Percentiles rank a stretch among this genome's conserved stretches.
Conservation (phyloP, 2,329 filamentous ascomycete genomes). For the Fusarium subtropicale region DNA sequence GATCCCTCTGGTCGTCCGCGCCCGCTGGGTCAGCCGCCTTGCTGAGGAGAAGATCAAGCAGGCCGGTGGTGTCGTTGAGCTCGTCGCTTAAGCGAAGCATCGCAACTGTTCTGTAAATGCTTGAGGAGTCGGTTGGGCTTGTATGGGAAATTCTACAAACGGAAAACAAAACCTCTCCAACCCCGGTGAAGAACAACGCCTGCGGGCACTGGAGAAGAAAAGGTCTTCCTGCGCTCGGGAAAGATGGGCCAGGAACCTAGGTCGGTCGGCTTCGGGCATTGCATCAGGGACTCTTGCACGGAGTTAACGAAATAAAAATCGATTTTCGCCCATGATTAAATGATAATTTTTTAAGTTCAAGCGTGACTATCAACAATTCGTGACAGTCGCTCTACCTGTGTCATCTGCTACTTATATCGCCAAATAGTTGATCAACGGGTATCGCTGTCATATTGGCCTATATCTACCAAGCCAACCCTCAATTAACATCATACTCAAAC, state of each 20-base stretch:
- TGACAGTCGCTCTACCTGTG: neutral
- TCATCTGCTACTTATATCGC: neutral
- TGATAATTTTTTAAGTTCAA: slow-evolving; percentile 3
- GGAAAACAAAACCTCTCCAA: slow-evolving; percentile 45
- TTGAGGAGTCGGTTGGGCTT: slow-evolving; percentile 49
- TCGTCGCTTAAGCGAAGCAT: slow-evolving; percentile 76
- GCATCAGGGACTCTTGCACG: slow-evolving; percentile 57
- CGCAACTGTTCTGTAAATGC: slow-evolving; percentile 32
- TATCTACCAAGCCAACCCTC: slow-evolving; percentile 28
- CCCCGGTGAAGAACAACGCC: slow-evolving; percentile 33
- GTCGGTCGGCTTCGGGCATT: slow-evolving; percentile 57
- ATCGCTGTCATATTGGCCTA: slow-evolving; percentile 33
- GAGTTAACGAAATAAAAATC: slow-evolving; percentile 57
- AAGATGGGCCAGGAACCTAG: slow-evolving; percentile 45
- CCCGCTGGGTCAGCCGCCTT: slow-evolving; percentile 93
- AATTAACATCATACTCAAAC: slow-evolving; percentile 26
- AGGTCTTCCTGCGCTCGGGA: slow-evolving; percentile 41
- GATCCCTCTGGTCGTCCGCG: slow-evolving; percentile 93
- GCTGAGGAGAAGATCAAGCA: slow-evolving; percentile 99
- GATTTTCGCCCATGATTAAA: slow-evolving; percentile 52
- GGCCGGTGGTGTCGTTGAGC: slow-evolving; percentile 94
- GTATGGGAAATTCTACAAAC: slow-evolving; percentile 46
- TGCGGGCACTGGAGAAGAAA: slow-evolving; percentile 30
- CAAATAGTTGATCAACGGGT: slow-evolving; percentile 6
- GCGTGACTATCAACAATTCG: neutral